Conservation (phyloP, 495 filamentous ascomycete species). For the Ramalina intermedia region DNA sequence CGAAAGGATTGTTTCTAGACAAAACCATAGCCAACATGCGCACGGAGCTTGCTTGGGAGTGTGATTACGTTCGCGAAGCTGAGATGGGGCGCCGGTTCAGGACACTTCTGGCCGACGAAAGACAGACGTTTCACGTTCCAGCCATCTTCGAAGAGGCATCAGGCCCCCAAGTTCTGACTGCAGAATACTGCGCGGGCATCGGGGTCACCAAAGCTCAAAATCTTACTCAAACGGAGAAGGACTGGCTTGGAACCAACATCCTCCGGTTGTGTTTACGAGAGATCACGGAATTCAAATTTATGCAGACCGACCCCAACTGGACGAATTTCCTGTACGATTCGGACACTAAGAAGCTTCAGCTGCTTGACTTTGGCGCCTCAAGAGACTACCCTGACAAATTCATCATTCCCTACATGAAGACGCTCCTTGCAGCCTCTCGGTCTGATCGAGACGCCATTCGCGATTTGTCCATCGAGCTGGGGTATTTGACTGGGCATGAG, state of each 20-base stretch:
- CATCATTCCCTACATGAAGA: slow-evolving; percentile 58
- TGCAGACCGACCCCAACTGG: slow-evolving; percentile 99
- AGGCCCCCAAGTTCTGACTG: slow-evolving; percentile 78
- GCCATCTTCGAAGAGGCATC: slow-evolving; percentile 63
- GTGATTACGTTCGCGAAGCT: slow-evolving; percentile 85
- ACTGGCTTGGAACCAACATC: slow-evolving; percentile 86
- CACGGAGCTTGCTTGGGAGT: slow-evolving; percentile 87
- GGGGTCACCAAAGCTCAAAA: slow-evolving; percentile 72
- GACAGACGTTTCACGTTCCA: slow-evolving; percentile 63
- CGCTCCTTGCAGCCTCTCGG: slow-evolving; percentile 63
- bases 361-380: slow-evolving; percentile 90
- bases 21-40: slow-evolving; percentile 98
- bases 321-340: slow-evolving; percentile 96
- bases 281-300: slow-evolving; percentile 84
- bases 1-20: slow-evolving; percentile 84
- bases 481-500: slow-evolving; percentile 87
- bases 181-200: slow-evolving; percentile 75
- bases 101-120: slow-evolving; percentile 53
- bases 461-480: slow-evolving; percentile 61
- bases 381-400: slow-evolving; percentile 72
- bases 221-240: slow-evolving; percentile 65
- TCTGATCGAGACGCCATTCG: slow-evolving; percentile 48
- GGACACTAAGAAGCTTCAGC: slow-evolving; percentile 56
- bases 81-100: slow-evolving; percentile 61
- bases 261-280: slow-evolving; percentile 86